A percentile compares a stretch with the other conserved stretches of the same genome.
Conservation (phyloP, 768 basidiomycete genomes). For the Suillus hirtellus region DNA sequence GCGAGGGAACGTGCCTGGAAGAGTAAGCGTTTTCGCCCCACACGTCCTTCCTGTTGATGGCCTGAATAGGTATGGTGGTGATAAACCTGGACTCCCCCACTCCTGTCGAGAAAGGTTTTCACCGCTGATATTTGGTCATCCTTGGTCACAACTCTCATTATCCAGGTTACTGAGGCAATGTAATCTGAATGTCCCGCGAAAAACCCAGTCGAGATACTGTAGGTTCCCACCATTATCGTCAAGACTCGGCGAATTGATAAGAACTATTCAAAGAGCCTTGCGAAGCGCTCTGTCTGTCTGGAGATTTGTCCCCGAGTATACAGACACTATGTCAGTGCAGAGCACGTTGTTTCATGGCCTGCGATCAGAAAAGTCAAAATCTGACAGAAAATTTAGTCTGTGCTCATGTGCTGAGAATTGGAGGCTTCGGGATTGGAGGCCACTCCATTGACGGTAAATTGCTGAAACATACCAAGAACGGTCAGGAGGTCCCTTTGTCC, state of each 20-base stretch:
- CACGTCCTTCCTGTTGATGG: constrained; percentile 54
- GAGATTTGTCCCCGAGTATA: constrained; percentile 52
- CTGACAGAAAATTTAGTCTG: constrained; percentile 59
- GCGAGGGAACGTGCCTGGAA: constrained; percentile 48
- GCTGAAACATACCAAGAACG: constrained; percentile 44
- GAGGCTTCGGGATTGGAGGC: constrained; percentile 53
- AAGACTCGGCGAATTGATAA: constrained; percentile 17
- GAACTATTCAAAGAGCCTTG: constrained; percentile 39
- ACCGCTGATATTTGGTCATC: constrained; percentile 54
- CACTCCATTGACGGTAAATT: constrained; percentile 39
- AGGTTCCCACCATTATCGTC: constrained; percentile 39
- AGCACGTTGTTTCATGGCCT: constrained; percentile 64
- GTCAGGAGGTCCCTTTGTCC: constrained; percentile 54
- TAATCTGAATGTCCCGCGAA: constrained; percentile 57
- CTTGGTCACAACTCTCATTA: constrained; percentile 53
- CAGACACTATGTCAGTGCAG: constrained; percentile 62
- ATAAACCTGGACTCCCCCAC: constrained; percentile 40
- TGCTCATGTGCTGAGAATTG: constrained; percentile 49
- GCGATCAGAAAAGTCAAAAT: constrained; percentile 66
- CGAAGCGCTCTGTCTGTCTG: constrained; percentile 50
- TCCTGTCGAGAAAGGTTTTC: constrained; percentile 33
- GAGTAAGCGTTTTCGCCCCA: constrained; percentile 69
- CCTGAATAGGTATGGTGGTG: constrained; percentile 59
- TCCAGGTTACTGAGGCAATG: constrained; percentile 56
- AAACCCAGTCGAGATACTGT: constrained; percentile 60